These are phyloP conservation scores for Oenanthe sinensis DNA, from an alignment of 129 eudicot species.

Conservation along the genomic window DNA sequence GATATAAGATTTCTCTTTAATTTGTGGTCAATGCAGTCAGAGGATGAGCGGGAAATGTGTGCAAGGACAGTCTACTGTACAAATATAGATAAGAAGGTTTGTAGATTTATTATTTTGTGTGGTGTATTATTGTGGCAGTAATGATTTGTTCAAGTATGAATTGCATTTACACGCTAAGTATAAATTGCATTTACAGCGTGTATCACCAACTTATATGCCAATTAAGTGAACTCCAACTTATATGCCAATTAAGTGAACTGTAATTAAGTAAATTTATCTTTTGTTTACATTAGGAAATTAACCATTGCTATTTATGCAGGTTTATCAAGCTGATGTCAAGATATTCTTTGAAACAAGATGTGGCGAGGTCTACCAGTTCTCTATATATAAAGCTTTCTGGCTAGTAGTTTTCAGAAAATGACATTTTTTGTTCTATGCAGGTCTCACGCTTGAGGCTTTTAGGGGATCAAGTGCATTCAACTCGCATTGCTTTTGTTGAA, in stretches of 20 bases:
- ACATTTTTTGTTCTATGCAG: slow-evolving; percentile 27
- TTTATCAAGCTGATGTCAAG: slow-evolving; percentile 81
- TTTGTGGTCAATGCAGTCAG: slow-evolving; percentile 47
- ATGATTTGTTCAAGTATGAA: not conserved
- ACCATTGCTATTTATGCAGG: slow-evolving; percentile 25
- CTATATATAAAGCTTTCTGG: not conserved
- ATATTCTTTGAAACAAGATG: slow-evolving; percentile 80
- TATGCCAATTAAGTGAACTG: not conserved
- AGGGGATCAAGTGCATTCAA: slow-evolving; percentile 91
- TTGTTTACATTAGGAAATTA: not conserved
- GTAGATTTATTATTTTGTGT: not conserved
- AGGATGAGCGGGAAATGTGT: slow-evolving; percentile 97
- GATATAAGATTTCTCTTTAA: slow-evolving; percentile 6
- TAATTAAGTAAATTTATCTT: not conserved
- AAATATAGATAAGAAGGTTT: slow-evolving; percentile 93
- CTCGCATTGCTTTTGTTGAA: slow-evolving; percentile 96
- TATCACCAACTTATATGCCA: not conserved
- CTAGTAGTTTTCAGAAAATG: not conserved
- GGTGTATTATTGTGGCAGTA: not conserved
- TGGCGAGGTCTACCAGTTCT: slow-evolving; percentile 58
- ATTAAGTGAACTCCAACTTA: not conserved
- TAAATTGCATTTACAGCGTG: not conserved
- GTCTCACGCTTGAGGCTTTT: slow-evolving; percentile 94
- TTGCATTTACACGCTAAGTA: not conserved
- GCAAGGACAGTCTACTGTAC: slow-evolving; percentile 97